Percentiles rank a stretch among this genome's conserved stretches.
phyloP scores from a whole-genome alignment of 2,329 filamentous ascomycete species.

The Davidsoniella virescens region DNA sequence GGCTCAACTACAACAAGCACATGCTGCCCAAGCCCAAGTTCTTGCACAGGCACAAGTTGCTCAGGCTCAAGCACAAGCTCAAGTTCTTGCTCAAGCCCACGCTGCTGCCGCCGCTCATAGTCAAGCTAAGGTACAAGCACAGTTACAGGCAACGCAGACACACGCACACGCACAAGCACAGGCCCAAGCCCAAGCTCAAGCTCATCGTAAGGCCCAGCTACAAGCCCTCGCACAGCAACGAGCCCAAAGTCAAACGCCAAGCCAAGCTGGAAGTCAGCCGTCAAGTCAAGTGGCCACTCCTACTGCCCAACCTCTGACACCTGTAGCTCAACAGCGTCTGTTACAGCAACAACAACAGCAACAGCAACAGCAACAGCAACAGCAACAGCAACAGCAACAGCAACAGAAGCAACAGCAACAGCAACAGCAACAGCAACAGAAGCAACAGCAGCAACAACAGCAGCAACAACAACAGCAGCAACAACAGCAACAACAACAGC shows the following conservation, averaged over 20 bases:
- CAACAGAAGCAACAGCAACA: too few species aligned
- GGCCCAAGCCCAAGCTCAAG: conserved; percentile 10
- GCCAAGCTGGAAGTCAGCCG: not conserved
- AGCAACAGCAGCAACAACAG: conserved; percentile 10
- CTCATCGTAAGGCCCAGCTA: conserved; percentile 13
- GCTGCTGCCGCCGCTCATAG: conserved; percentile 7
- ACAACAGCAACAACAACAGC: conserved; percentile 12
- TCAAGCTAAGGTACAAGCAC: conserved; percentile 11
- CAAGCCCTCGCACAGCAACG: conserved; percentile 13
- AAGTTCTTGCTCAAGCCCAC: conserved; percentile 10
- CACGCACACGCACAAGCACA: conserved; percentile 12
- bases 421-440: conserved; percentile 12
- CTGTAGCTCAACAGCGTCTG: not conserved
- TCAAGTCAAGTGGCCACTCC: not conserved
- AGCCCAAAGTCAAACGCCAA: conserved; percentile 9
- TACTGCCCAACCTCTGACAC: too few species aligned
- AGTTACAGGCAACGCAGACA: conserved; percentile 12
- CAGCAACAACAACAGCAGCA: conserved; percentile 10
- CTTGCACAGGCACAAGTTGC: conserved; percentile 14
- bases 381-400: too few species aligned
- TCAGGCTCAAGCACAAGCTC: conserved; percentile 5
- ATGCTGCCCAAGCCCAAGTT: conserved; percentile 16
- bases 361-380: too few species aligned
- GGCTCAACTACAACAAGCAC: conserved; percentile 17
- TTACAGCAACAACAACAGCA: conserved; percentile 13